These are phyloP conservation scores for Pythium apleroticum DNA, from an alignment of 352 stramenopile genomes.

Conservation along the genomic window DNA sequence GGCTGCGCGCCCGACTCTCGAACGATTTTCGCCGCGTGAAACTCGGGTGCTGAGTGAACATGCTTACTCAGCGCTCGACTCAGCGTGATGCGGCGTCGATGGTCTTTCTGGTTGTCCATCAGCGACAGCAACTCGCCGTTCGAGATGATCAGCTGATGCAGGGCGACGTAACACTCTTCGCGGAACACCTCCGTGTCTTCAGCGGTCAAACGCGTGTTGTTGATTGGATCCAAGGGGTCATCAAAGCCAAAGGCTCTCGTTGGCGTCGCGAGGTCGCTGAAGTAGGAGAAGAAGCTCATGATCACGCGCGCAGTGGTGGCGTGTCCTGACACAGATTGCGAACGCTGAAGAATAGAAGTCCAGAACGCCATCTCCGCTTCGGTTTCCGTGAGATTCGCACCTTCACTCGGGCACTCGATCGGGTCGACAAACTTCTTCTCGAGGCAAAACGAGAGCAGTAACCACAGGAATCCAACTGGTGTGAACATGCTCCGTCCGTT, in stretches of 20 bases:
- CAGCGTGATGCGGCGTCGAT: slow-evolving; percentile 64
- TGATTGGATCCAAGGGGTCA: slow-evolving; percentile 59
- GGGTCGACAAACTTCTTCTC: slow-evolving; percentile 43
- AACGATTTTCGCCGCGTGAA: slow-evolving; percentile 70
- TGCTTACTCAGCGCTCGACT: slow-evolving; percentile 70
- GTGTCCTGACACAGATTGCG: not conserved
- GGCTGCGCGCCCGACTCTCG: slow-evolving; percentile 36
- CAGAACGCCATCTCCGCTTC: slow-evolving; percentile 71
- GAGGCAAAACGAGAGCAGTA: slow-evolving; percentile 70
- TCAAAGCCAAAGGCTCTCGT: slow-evolving; percentile 47
- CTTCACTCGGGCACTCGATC: slow-evolving; percentile 29
- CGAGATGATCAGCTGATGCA: slow-evolving; percentile 64
- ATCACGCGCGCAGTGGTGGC: slow-evolving; percentile 49
- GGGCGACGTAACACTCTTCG: slow-evolving; percentile 59
- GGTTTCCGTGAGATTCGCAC: slow-evolving; percentile 18
- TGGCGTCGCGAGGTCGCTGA: slow-evolving; percentile 51
- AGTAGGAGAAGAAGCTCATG: slow-evolving; percentile 57
- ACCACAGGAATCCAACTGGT: slow-evolving; percentile 69
- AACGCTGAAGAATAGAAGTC: slow-evolving; percentile 43
- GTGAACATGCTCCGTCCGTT: slow-evolving; percentile 57
- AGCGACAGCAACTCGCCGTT: slow-evolving; percentile 60
- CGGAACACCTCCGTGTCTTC: slow-evolving; percentile 50
- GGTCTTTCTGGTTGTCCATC: slow-evolving; percentile 46
- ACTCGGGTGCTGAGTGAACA: slow-evolving; percentile 53
- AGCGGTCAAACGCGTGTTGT: slow-evolving; percentile 57